Percentiles rank a stretch among this genome's conserved stretches.
phyloP scores from a whole-genome alignment of 495 filamentous ascomycete species.

The Hyaloscypha variabilis region DNA sequence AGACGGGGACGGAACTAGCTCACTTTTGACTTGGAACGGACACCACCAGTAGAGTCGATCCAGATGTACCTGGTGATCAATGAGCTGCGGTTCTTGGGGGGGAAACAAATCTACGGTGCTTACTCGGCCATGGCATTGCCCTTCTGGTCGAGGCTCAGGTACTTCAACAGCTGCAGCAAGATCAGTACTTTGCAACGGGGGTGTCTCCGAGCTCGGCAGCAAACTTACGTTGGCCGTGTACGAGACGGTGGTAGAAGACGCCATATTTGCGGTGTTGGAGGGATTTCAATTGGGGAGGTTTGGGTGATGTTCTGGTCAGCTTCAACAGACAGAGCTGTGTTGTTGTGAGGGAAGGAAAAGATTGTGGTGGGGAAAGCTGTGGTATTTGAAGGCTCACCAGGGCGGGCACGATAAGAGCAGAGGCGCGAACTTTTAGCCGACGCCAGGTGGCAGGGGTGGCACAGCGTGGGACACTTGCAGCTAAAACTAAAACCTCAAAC shows the following conservation, averaged over 20 bases:
- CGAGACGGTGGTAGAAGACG: slow-evolving; percentile 62
- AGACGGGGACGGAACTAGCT: slow-evolving; percentile 40
- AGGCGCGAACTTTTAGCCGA: too few relatives aligned
- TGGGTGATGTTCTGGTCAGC: slow-evolving; percentile 15
- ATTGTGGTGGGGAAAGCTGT: slow-evolving; percentile 32
- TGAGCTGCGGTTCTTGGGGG: neutral
- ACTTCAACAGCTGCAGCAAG: slow-evolving; percentile 76
- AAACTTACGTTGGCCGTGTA: slow-evolving; percentile 71
- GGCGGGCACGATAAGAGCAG: slow-evolving; percentile 19
- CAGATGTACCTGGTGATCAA: slow-evolving; percentile 72
- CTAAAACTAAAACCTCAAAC: too few relatives aligned
- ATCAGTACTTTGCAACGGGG: slow-evolving; percentile 21
- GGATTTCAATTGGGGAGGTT: slow-evolving; percentile 29
- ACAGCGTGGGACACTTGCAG: too few relatives aligned
- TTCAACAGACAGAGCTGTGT: slow-evolving; percentile 23
- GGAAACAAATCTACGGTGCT: slow-evolving; percentile 6
- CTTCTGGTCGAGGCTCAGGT: slow-evolving; percentile 87
- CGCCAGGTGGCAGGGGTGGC: too few relatives aligned
- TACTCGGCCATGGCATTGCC: slow-evolving; percentile 89
- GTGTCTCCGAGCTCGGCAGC: slow-evolving; percentile 28
- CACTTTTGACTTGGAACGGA: slow-evolving; percentile 92
- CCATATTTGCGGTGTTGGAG: slow-evolving; percentile 51
- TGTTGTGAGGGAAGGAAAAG: slow-evolving; percentile 28
- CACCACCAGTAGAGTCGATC: slow-evolving; percentile 80
- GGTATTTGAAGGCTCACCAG: slow-evolving; percentile 24